phyloP scores from a whole-genome alignment of 371 early-diverging fungal species.

The Mucor saturninus region DNA sequence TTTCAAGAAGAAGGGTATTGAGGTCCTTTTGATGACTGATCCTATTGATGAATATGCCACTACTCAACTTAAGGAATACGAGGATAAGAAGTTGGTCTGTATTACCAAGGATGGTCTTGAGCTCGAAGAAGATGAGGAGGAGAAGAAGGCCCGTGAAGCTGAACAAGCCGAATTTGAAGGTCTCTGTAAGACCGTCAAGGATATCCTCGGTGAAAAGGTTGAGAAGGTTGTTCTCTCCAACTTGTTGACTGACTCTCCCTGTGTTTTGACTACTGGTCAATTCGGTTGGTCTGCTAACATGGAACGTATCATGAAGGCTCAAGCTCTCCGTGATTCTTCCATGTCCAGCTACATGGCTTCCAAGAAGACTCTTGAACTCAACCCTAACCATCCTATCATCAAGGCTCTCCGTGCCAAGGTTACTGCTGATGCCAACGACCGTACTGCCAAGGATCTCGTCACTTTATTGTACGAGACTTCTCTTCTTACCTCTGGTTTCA shows the following conservation, averaged over 20 bases:
- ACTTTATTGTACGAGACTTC: conserved; percentile 94
- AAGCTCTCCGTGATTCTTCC: conserved; percentile 95
- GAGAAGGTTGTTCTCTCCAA: conserved; percentile 97
- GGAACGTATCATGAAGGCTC: conserved; percentile 99
- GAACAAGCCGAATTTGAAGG: conserved; percentile 82
- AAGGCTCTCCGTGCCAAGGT: conserved; percentile 91
- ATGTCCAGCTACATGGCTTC: conserved; percentile 97
- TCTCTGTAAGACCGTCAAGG: conserved; percentile 86
- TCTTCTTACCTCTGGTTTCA: conserved; percentile 95
- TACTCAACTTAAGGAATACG: conserved; percentile 98
- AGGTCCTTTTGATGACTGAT: conserved; percentile 95
- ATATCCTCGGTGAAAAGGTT: conserved; percentile 94
- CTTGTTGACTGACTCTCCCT: conserved; percentile 95
- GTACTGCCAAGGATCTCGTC: conserved; percentile 95
- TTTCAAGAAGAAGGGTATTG: conserved; percentile 96
- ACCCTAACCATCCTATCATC: conserved; percentile 94
- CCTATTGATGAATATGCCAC: conserved; percentile 96
- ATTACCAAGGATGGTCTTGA: conserved; percentile 99
- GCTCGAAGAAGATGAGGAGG: conserved; percentile 96
- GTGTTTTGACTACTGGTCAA: conserved; percentile 97
- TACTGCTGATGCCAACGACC: conserved; percentile 91
- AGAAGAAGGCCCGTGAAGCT: conserved; percentile 91
- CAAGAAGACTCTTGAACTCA: conserved; percentile 98
- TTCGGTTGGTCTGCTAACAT: conserved; percentile 99
- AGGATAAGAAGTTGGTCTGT: conserved; percentile 97